Evolutionary conservation across 306 rosid genomes (phyloP), one percentile per base, ranked within the genome.

Genomic region (Vigna nakashimae): DNA sequence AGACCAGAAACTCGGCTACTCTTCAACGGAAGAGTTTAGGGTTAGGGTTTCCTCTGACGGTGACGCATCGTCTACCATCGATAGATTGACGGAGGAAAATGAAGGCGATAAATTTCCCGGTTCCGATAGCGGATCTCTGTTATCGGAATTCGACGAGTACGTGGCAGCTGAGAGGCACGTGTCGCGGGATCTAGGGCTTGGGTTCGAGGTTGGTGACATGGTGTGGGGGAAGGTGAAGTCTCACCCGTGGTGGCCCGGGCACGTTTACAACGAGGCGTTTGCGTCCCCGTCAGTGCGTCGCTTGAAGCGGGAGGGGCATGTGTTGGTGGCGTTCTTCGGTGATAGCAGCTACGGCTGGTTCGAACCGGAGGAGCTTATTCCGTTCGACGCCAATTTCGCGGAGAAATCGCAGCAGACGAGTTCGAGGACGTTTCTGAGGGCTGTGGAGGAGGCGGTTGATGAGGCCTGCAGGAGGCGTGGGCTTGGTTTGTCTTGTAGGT

Each of bases 231-330:
- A 92, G 90, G 99, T 96, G 57, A 96, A 96, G 68, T 96, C 99
- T 43, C 99, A 96, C 75, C 99, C 99, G 0, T 96, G 99, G 99
- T 96, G 99, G 99, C 99, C 98, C 0, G 99, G 99, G 5, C 98
- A 90, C 26, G 90, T 96, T 71, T 96, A 81, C 62, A 90, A 89
- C 50, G 97, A 92, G 53, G 88, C 91, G 4, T 86, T 96, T 16
- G 99, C 93, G 0, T 69, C 97, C 16, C 72, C 92, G 4, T 79
- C 85, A 3, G 99, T 96, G 74, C 96, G 98, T 53, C 88, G 96
- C 1, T 78, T 91, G 0, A 68, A 90, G 71, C 83, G 96, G 48
- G 99, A 91, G 69, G 99, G 97, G 3, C 88, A 90, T 65, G 85
- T 92, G 0, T 67, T 96, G 89, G 99, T 92, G 78, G 97, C 97